phyloP scores from a whole-genome alignment of 2,329 filamentous ascomycete genomes.

The Arthrobotrys pseudoclavata region DNA sequence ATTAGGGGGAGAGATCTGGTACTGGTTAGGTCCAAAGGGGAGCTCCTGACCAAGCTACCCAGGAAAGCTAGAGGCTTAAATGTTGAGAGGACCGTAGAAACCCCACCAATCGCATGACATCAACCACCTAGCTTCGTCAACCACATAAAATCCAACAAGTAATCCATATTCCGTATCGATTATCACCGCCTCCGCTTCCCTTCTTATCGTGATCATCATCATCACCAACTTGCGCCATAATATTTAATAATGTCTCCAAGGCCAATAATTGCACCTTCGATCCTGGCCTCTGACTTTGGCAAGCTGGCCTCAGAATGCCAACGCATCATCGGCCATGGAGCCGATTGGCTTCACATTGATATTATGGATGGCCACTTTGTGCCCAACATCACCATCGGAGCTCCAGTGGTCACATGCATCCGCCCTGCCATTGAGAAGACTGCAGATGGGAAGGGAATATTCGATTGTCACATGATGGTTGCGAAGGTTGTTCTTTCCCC shows the following conservation, averaged over 20 bases:
- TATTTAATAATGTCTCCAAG: conserved; percentile 79
- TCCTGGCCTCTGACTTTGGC: conserved; percentile 95
- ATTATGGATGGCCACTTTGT: conserved; percentile 99
- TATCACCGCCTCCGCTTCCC: not conserved
- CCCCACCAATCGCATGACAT: conserved; percentile 36
- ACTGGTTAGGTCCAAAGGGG: not conserved
- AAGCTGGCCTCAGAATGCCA: conserved; percentile 87
- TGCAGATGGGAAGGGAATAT: conserved; percentile 82
- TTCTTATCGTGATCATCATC: not conserved
- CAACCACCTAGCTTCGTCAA: not conserved
- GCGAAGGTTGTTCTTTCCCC: conserved; percentile 66
- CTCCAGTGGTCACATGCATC: conserved; percentile 95
- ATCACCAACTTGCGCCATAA: not conserved
- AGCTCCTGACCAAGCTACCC: conserved; percentile 16
- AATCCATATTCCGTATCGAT: not conserved
- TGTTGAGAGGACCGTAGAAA: conserved; percentile 13
- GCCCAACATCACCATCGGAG: conserved; percentile 96
- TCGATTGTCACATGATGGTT: conserved; percentile 99
- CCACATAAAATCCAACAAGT: conserved; percentile 41
- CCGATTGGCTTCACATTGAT: conserved; percentile 95
- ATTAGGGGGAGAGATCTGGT: not conserved
- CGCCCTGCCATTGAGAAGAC: conserved; percentile 85
- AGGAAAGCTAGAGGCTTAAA: conserved; percentile 30
- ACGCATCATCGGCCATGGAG: conserved; percentile 85
- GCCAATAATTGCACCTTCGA: conserved; percentile 97